Base-by-base conservation (phyloP, 176 grass and related monocot species). In the Carex parvula region DNA sequence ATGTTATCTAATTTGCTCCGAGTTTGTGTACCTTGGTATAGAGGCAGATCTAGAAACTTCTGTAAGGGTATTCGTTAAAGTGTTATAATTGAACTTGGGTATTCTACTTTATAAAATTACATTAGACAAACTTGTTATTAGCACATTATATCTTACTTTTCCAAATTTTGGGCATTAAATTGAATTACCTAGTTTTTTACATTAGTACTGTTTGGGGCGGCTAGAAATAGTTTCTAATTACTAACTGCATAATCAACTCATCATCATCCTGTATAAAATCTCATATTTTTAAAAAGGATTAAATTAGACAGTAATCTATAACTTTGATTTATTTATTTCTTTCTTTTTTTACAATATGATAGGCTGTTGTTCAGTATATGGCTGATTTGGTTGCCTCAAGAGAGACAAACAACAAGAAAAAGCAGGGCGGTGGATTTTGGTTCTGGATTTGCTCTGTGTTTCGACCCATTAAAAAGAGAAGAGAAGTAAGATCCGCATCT, bases 311-410 rank as follows among this genome's bases (percentile, higher is more conserved):
- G 18, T 59, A 63, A 68, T 59, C 65, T 62, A 52, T 35, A 26
- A 26, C 18, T 44, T 88, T 68, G 33, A 56, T 71, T 39, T 39
- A 35, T 21, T 60, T 80, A 81, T 87, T 52, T 84, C 42, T 44
- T 44, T 44, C 42, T 16, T 81, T 66, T 74, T 37, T 80, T 80
- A 84, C 41, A 82, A 55, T 63, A 48, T 79, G 30, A 79, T 80
- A 97, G 94, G 89, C 82, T 63, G 87, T 93, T 73, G 95, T 98
- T 86, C 85, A 89, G 44, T 91, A 91, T 82, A 90, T 98, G 92
- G 85, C 83, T 54, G 89, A 89, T 89, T 90, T 90, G 72, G 84
- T 91, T 91, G 84, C 79, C 79, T 79, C 88, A 60, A 93, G 80
- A 83, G 89, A 72, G 85, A 57, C 18, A 17, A 77, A 42, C 79